Percentiles rank a stretch among this genome's conserved stretches.
phyloP scores from a whole-genome alignment of 371 early-diverging fungal species.

The Mortierella sp. region DNA sequence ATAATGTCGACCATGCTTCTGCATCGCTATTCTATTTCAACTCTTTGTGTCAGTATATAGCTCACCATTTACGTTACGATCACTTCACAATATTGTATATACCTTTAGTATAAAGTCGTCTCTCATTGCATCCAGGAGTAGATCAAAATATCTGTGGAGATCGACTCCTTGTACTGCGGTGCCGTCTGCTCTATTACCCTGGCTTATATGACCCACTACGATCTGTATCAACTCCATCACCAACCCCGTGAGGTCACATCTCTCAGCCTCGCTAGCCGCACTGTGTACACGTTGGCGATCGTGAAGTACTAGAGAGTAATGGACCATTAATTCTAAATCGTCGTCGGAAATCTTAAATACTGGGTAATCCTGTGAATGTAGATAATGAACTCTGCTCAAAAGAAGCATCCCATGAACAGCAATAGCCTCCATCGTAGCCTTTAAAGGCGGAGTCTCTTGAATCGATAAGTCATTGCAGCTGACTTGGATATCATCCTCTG shows the following conservation, averaged over 20 bases:
- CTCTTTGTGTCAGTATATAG: background rate
- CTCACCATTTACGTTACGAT: too few species aligned
- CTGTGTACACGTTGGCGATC: background rate
- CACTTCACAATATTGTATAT: background rate
- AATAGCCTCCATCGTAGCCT: background rate
- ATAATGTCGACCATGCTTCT: background rate
- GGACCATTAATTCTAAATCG: background rate
- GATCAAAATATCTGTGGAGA: background rate
- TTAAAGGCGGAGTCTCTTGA: background rate
- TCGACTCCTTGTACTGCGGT: background rate
- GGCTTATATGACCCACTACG: background rate
- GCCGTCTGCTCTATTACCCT: too few species aligned
- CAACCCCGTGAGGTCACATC: background rate
- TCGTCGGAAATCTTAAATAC: background rate
- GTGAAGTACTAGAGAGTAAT: background rate
- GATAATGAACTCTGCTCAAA: background rate
- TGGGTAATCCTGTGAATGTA: background rate
- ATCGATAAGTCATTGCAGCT: too few species aligned
- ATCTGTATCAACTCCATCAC: background rate
- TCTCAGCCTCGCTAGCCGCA: background rate
- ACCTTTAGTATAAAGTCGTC: slow-evolving; percentile 1
- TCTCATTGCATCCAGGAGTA: background rate
- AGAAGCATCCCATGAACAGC: background rate
- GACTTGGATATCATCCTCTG: background rate
- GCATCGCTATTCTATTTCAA: background rate